Conservation (phyloP, 139 green algal genomes). For the Spirogloea muscicola region DNA sequence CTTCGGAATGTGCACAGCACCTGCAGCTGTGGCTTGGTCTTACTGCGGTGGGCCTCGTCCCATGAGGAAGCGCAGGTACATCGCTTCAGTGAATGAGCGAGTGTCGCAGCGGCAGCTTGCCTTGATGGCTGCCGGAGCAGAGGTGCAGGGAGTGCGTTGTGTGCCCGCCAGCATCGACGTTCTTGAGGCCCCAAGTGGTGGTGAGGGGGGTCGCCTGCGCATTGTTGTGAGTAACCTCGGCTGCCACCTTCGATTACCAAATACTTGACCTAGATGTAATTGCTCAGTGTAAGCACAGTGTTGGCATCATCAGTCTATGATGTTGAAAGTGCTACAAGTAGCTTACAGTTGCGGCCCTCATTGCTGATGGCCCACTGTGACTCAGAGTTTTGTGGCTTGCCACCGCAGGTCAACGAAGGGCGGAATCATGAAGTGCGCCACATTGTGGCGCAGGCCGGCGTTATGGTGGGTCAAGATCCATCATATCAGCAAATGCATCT, state of each 20-base stretch:
- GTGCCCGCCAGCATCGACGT: background rate
- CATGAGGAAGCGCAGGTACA: slow-evolving; percentile 26
- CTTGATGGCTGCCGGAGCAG: slow-evolving; percentile 8
- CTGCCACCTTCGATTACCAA: background rate
- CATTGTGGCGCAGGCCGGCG: slow-evolving; percentile 8
- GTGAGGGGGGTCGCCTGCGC: background rate
- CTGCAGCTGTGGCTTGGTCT: background rate
- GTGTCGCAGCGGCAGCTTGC: slow-evolving; percentile 9
- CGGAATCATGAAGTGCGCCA: slow-evolving; percentile 24
- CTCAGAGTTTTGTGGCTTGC: background rate
- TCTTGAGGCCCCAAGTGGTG: background rate
- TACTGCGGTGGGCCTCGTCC: background rate
- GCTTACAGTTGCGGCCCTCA: too few species aligned
- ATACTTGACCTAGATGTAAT: background rate
- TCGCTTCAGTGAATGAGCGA: slow-evolving; percentile 3
- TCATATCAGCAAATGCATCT: too few species aligned
- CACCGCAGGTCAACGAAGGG: slow-evolving; percentile 16
- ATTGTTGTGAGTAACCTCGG: slow-evolving; percentile 25
- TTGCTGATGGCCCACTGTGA: too few species aligned
- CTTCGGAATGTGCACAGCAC: background rate
- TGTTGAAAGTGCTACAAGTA: background rate
- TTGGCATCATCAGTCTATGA: background rate
- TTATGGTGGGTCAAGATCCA: slow-evolving; percentile 22
- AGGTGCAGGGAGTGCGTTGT: slow-evolving; percentile 11
- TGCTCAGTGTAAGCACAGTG: background rate